A percentile compares a stretch with the other conserved stretches of the same genome.
phyloP scores from a whole-genome alignment of 2,329 filamentous ascomycete species.

The Neonectria coccinea region DNA sequence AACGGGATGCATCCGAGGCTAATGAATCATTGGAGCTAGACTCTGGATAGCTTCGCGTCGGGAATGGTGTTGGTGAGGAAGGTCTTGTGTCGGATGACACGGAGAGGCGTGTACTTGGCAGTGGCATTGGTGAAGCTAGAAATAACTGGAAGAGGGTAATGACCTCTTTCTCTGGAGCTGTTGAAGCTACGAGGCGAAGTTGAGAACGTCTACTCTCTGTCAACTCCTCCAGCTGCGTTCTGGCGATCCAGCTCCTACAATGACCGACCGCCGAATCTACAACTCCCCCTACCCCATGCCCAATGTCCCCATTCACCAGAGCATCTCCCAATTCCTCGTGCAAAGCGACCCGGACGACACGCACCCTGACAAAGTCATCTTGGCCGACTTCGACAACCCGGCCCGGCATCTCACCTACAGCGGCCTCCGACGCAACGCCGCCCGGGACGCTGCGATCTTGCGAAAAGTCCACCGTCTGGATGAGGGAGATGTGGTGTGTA shows the following conservation, averaged over 20 bases:
- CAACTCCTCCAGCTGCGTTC: background rate
- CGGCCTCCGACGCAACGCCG: conserved; percentile 31
- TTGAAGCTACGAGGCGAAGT: background rate
- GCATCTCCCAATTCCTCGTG: conserved; percentile 42
- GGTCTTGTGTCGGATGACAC: background rate
- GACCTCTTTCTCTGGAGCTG: background rate
- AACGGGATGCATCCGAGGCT: background rate
- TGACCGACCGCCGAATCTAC: conserved; percentile 24
- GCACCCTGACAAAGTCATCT: conserved; percentile 32
- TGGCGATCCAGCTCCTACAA: background rate
- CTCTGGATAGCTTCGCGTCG: background rate
- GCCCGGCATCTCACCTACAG: conserved; percentile 30
- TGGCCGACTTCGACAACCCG: conserved; percentile 40
- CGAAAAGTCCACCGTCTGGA: conserved; percentile 12
- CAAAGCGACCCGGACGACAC: conserved; percentile 42
- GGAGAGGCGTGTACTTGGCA: background rate
- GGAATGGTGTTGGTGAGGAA: background rate
- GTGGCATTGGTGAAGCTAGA: background rate
- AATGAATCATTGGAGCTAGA: conserved; percentile 30
- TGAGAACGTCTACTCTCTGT: background rate
- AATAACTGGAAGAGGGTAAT: background rate
- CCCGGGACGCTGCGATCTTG: conserved; percentile 32
- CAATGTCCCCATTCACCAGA: conserved; percentile 36
- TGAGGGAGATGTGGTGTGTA: conserved; percentile 39
- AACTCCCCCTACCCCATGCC: conserved; percentile 35